These are phyloP conservation scores for Tagetes erecta DNA, from an alignment of 129 eudicot genomes.

Conservation along the genomic window DNA sequence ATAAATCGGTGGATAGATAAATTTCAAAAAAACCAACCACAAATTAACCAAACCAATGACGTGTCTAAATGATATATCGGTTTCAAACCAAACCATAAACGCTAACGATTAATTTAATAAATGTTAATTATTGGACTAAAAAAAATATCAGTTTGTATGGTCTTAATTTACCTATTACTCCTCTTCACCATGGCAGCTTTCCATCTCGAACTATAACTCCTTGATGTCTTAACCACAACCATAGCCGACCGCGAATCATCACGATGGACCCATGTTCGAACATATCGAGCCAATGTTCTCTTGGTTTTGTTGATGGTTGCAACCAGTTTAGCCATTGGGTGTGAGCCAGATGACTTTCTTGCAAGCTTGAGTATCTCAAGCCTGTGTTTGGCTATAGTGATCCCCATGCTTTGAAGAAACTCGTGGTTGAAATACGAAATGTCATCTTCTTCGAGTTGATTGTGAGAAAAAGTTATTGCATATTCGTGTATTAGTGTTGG, in stretches of 20 bases:
- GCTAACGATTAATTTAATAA: no score
- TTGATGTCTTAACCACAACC: conserved; percentile 42
- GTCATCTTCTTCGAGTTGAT: conserved; percentile 82
- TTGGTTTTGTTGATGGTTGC: conserved; percentile 57
- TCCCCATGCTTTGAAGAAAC: conserved; percentile 90
- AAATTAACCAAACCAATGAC: background rate
- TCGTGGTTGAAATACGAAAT: conserved; percentile 75
- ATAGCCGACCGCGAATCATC: conserved; percentile 46
- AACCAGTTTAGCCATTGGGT: conserved; percentile 47
- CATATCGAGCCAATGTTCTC: conserved; percentile 42
- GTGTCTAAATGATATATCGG: background rate
- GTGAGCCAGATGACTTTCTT: conserved; percentile 28
- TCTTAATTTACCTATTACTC: conserved; percentile 27
- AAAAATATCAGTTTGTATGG: no score
- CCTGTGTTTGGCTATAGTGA: conserved; percentile 84
- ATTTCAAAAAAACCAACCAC: no score
- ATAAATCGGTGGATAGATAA: no score
- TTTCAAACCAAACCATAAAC: no score
- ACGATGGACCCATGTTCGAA: conserved; percentile 50
- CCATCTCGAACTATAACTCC: conserved; percentile 57
- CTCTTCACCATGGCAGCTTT: conserved; percentile 58
- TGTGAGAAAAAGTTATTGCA: conserved; percentile 55
- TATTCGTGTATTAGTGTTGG: conserved; percentile 68
- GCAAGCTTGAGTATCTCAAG: conserved; percentile 83
- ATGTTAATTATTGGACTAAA: no score